These are phyloP conservation scores for Wickerhamomyces canadensis DNA, from an alignment of 805 yeast genomes.

Conservation along the genomic window DNA sequence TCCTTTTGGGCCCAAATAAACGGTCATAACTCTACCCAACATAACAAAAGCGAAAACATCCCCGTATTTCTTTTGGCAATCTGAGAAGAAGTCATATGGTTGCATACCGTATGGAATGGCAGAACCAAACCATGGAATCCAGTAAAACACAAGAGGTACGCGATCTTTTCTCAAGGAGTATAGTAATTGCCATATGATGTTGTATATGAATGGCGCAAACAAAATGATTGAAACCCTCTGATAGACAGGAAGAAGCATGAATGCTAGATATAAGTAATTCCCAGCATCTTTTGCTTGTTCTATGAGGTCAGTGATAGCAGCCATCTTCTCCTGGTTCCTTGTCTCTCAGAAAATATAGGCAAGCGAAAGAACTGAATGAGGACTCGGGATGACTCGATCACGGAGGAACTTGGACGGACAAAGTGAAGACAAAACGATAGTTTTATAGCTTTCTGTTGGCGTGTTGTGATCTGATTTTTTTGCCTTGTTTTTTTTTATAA, in stretches of 20 bases:
- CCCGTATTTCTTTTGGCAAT: slow-evolving; percentile 77
- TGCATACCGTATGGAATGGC: slow-evolving; percentile 87
- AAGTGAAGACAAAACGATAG: no score
- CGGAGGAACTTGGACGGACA: no score
- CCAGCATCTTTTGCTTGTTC: slow-evolving; percentile 10
- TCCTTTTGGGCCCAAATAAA: slow-evolving; percentile 94
- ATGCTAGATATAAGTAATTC: slow-evolving; percentile 14
- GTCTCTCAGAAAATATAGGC: no score
- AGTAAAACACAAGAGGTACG: slow-evolving; percentile 85
- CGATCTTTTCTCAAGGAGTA: slow-evolving; percentile 75
- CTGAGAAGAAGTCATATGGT: slow-evolving; percentile 85
- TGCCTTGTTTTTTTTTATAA: no score
- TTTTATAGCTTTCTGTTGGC: no score
- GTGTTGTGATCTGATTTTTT: background rate
- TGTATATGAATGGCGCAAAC: slow-evolving; percentile 55
- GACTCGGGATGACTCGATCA: no score
- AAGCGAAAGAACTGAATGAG: background rate
- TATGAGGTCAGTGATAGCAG: slow-evolving; percentile 12
- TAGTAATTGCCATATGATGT: slow-evolving; percentile 57
- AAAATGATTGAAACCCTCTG: slow-evolving; percentile 31
- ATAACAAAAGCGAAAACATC: slow-evolving; percentile 88
- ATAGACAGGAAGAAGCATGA: slow-evolving; percentile 28
- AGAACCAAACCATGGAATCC: slow-evolving; percentile 95
- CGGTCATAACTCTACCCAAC: slow-evolving; percentile 91
- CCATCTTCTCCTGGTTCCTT: slow-evolving; percentile 9